Base-by-base conservation (phyloP, 192 early-diverging fungal genomes). In the Rhizoclosmatium sp. region DNA sequence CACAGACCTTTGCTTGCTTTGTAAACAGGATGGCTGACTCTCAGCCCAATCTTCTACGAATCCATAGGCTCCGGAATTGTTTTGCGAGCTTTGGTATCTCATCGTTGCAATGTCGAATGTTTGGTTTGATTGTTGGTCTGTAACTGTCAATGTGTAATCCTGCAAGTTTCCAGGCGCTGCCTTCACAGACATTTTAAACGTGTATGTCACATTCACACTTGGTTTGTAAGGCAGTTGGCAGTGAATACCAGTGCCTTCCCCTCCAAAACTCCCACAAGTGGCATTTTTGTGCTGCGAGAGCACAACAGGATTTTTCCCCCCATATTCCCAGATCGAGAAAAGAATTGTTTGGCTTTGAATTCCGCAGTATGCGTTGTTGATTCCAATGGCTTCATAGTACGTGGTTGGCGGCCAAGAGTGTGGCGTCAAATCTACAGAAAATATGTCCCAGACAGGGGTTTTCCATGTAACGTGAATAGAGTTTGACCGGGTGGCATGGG, bases 341-440 rank as follows among this genome's bases (percentile, higher is more conserved):
- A 71, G 69, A 21, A 71, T 49, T 10, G 9, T 9, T 14, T 71
- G 9, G 51, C 54, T 71, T n/a, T 71, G 69, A 49, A 71, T 71
- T 19, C 69, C 69, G 39, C 69, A 71, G 47, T 71, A 71, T 14
- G 48, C 47, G n/a, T 56, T 21, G 47, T 56, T 5, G 54, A 71
- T 49, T 7, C 69, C 69, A 40, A 71, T 71, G 4, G 69, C 69
- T 58, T 71, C 69, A 49, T 71, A 71, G 51, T 71, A 71, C n/a
- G 69, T 71, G 19, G 48, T 71, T 49, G 69, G 45, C 5, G 69
- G 48, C 69, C 69, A 71, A 2, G 69, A 49, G 39, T 71, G 69
- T 19, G 69, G 69, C 2, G 51, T 56, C 14, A 71, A 3, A 49
- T 49, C 47, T 5, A 71, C 14, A 51, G 39, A 40, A 47, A 71